These are phyloP conservation scores for Paspalum notatum DNA, from an alignment of 176 grass and related monocot genomes.

Conservation along the genomic window DNA sequence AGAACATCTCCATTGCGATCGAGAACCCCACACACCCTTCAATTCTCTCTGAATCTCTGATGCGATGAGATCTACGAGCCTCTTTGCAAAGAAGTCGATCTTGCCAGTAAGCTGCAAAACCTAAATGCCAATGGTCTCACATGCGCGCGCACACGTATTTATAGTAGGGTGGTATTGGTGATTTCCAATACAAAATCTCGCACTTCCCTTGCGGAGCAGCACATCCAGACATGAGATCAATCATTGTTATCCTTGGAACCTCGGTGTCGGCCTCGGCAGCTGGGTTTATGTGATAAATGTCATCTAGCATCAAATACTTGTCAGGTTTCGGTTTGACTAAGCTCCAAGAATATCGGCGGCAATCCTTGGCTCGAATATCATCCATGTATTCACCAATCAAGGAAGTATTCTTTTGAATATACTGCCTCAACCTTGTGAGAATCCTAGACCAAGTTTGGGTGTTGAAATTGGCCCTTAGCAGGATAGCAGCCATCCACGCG, in stretches of 20 bases:
- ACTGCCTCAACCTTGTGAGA: not conserved
- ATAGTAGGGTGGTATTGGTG: not conserved
- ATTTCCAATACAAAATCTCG: not conserved
- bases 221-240: rapidly evolving
- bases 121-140: not conserved
- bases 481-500: not conserved
- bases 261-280: not conserved
- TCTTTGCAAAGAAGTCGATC: no score
- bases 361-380: not conserved
- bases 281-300: not conserved
- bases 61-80: no score
- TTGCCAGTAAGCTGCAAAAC: no score
- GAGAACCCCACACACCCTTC: no score
- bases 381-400: not conserved
- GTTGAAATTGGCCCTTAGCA: not conserved
- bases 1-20: not conserved
- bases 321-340: rapidly evolving
- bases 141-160: not conserved
- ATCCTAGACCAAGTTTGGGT: not conserved
- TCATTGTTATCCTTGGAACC: not conserved
- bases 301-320: not conserved
- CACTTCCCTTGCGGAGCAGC: not conserved
- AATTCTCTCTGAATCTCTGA: no score
- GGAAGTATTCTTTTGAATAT: not conserved
- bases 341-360: not conserved